These are phyloP conservation scores for Tolypocladium ophioglossoides DNA, from an alignment of 2,329 filamentous ascomycete species.

Conservation along the genomic window DNA sequence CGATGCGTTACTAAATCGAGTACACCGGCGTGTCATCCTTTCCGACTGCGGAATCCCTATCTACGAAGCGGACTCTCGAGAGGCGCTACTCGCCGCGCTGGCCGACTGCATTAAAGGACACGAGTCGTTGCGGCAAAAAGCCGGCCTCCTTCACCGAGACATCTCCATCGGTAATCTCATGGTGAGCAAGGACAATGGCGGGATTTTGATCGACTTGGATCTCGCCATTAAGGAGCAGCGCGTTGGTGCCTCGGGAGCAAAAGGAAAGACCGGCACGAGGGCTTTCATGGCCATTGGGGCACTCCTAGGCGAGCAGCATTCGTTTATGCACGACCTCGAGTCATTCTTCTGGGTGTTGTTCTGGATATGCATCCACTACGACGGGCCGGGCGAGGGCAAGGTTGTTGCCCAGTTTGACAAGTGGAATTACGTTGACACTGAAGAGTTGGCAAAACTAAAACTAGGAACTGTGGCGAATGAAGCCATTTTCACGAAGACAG, in stretches of 20 bases:
- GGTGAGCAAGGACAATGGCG: conserved; percentile 31
- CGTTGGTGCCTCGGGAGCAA: conserved; percentile 23
- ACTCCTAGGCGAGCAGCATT: conserved; percentile 29
- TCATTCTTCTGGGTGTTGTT: conserved; percentile 39
- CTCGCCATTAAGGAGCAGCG: conserved; percentile 22
- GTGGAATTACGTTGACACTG: no score
- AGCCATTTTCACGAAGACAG: no score
- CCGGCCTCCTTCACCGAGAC: conserved; percentile 29
- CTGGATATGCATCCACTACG: conserved; percentile 33
- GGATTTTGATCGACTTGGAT: conserved; percentile 31
- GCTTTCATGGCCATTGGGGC: conserved; percentile 35
- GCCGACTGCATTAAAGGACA: conserved; percentile 26
- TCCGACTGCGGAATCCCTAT: conserved; percentile 29
- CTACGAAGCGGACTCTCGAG: conserved; percentile 27
- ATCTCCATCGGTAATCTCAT: conserved; percentile 36
- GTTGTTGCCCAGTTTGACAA: no score
- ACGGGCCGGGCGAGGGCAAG: no score
- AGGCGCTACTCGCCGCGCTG: conserved; percentile 23
- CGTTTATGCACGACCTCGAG: conserved; percentile 36
- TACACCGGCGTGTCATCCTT: conserved; percentile 30
- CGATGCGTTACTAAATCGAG: conserved; percentile 15
- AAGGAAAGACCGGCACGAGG: conserved; percentile 30
- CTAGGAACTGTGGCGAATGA: no score
- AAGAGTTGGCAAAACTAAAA: no score
- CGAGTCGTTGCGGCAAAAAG: conserved; percentile 21